These are phyloP conservation scores for Arthroderma sp. DNA, from an alignment of 2,329 filamentous ascomycete genomes.

Conservation along the genomic window DNA sequence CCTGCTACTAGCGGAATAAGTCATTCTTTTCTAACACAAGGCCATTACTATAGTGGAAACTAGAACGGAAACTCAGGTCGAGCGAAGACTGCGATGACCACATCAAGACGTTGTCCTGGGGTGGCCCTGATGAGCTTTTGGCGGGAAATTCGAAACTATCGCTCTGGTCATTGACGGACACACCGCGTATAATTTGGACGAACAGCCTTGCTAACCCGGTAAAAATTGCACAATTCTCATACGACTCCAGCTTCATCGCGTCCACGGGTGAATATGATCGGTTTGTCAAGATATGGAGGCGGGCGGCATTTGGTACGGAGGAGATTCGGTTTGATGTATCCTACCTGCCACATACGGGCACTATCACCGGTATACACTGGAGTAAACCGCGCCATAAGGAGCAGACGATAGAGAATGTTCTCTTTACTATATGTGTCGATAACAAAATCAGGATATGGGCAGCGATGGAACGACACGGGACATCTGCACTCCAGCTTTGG, in stretches of 20 bases:
- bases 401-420: constrained; percentile 68
- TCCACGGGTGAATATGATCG: constrained; percentile 66
- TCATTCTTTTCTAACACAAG: not conserved
- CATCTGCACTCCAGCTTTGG: constrained; percentile 63
- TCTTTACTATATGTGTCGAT: constrained; percentile 82
- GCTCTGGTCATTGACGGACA: constrained; percentile 48
- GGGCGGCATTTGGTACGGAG: constrained; percentile 68
- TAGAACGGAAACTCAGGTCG: constrained; percentile 39
- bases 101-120: constrained; percentile 66
- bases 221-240: constrained; percentile 66
- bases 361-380: constrained; percentile 80
- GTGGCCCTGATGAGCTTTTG: constrained; percentile 69
- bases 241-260: constrained; percentile 76
- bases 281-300: constrained; percentile 84
- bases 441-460: constrained; percentile 73
- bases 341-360: constrained; percentile 71
- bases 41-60: constrained; percentile 37
- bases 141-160: constrained; percentile 57
- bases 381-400: constrained; percentile 62
- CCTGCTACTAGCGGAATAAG: constrained; percentile 9
- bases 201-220: constrained; percentile 58
- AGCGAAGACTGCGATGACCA: constrained; percentile 31
- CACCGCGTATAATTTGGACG: constrained; percentile 51
- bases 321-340: constrained; percentile 80
- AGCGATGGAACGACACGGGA: constrained; percentile 53